These are phyloP conservation scores for Phytophthora agathidicida DNA, from an alignment of 352 stramenopile genomes.

Conservation along the genomic window DNA sequence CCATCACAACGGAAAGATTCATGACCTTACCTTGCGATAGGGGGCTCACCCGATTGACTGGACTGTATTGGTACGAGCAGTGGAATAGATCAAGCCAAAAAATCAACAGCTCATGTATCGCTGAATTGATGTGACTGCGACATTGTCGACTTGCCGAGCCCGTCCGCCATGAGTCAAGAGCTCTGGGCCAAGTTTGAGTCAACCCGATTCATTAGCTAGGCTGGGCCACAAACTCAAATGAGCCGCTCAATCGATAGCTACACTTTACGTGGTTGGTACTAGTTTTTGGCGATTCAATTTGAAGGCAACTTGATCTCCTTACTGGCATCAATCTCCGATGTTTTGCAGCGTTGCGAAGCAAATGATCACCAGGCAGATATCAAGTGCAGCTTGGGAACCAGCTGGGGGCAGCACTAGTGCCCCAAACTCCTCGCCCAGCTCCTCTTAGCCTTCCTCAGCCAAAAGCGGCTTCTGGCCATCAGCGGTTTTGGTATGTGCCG, in stretches of 20 bases:
- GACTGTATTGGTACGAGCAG: too few relatives aligned
- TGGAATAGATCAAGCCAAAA: too few relatives aligned
- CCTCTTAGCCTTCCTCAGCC: slow-evolving; percentile 32
- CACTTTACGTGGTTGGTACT: not conserved
- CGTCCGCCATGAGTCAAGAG: not conserved
- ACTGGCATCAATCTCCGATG: too few relatives aligned
- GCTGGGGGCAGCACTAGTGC: not conserved
- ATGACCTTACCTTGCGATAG: too few relatives aligned
- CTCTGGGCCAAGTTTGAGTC: not conserved
- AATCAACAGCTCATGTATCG: too few relatives aligned
- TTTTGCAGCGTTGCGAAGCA: not conserved
- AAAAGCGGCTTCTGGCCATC: slow-evolving; percentile 56
- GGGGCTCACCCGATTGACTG: too few relatives aligned
- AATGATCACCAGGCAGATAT: not conserved
- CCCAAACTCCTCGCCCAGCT: slow-evolving; percentile 35
- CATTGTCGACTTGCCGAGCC: not conserved
- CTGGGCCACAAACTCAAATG: not conserved
- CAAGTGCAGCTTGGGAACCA: not conserved
- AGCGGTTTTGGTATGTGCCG: slow-evolving; percentile 18
- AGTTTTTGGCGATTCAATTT: not conserved
- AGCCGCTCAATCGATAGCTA: not conserved
- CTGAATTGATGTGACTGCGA: not conserved
- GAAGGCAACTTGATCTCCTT: not conserved
- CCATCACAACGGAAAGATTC: too few relatives aligned
- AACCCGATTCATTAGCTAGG: not conserved